These are phyloP conservation scores for Pichia norvegensis DNA, from an alignment of 1,139 yeast species.

Conservation along the genomic window DNA sequence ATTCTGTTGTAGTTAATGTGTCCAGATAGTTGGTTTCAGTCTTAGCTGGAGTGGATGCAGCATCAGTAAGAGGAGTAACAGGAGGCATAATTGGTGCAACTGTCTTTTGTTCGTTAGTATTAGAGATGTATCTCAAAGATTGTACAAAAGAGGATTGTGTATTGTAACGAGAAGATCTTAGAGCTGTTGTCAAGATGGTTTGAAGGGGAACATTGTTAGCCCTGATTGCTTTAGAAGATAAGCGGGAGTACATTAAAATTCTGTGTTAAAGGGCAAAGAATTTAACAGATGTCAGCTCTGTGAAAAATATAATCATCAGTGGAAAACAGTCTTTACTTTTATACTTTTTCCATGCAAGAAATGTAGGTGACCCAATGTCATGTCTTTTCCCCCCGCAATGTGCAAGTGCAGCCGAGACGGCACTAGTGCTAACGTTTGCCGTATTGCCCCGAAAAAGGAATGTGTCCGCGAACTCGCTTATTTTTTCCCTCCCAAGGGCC, in stretches of 20 bases:
- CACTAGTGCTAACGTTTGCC: background rate
- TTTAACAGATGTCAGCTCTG: background rate
- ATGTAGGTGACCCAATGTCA: background rate
- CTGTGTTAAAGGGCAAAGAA: background rate
- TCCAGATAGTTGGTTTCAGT: conserved; percentile 20
- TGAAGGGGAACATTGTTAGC: background rate
- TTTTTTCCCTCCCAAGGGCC: background rate
- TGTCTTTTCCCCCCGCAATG: background rate
- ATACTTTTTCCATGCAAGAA: background rate
- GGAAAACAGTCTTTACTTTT: background rate
- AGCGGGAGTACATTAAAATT: background rate
- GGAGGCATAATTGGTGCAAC: background rate
- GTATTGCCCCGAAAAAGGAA: background rate
- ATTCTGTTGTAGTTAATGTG: conserved; percentile 30
- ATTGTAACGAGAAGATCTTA: background rate
- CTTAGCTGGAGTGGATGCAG: background rate
- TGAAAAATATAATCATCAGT: background rate
- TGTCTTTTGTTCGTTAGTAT: conserved; percentile 6
- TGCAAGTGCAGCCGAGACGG: background rate
- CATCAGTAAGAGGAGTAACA: background rate
- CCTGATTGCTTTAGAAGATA: background rate
- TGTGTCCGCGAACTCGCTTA: background rate
- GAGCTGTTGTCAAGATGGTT: background rate
- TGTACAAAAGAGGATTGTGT: background rate
- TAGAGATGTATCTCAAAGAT: conserved; percentile 5